phyloP scores from a whole-genome alignment of 164 flowering plant species.

The Malania oleifera region DNA sequence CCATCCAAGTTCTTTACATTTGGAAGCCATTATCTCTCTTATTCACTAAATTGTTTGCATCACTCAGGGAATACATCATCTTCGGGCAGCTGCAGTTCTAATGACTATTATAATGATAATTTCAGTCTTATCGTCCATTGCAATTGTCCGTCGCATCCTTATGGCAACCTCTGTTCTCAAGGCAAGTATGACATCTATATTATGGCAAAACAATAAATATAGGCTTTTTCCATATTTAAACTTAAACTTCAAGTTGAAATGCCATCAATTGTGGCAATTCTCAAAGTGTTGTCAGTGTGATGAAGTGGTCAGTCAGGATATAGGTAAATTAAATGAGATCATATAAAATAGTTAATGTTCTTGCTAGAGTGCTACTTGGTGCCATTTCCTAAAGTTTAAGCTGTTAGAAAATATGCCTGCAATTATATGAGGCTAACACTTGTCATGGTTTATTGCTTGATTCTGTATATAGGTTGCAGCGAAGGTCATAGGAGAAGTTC shows the following conservation, averaged over 20 bases:
- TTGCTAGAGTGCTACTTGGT: no score
- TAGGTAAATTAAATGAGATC: no score
- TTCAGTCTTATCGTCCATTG: conserved; percentile 77
- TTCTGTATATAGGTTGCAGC: conserved; percentile 82
- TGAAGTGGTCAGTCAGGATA: no score
- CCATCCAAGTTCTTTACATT: conserved; percentile 4
- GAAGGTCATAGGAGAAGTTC: conserved; percentile 94
- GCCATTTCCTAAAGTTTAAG: no score
- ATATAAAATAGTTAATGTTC: no score
- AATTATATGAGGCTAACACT: neutral
- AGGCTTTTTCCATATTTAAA: neutral
- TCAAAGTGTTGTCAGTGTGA: no score
- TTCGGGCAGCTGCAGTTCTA: conserved; percentile 65
- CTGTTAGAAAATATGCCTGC: no score
- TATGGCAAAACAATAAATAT: no score
- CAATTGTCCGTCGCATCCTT: conserved; percentile 83
- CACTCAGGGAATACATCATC: conserved; percentile 76
- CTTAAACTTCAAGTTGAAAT: neutral
- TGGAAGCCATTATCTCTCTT: neutral
- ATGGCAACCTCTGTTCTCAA: conserved; percentile 95
- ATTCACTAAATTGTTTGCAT: conserved; percentile 2
- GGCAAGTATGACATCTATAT: conserved; percentile 38
- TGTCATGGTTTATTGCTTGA: neutral
- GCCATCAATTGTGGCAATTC: neutral
- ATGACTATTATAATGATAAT: conserved; percentile 73